These are phyloP conservation scores for Yamadazyma buinensis DNA, from an alignment of 1,139 yeast genomes.

Conservation along the genomic window DNA sequence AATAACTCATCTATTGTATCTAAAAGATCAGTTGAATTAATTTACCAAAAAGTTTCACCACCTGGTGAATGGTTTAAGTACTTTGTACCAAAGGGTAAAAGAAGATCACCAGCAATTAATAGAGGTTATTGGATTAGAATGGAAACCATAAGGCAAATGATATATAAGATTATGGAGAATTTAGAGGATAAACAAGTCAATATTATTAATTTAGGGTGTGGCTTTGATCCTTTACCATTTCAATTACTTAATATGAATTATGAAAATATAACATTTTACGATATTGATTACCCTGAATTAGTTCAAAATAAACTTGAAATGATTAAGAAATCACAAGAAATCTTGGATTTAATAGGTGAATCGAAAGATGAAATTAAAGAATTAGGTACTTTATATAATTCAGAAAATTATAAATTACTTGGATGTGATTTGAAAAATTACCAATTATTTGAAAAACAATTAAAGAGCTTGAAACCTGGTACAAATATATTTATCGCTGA, in stretches of 20 bases:
- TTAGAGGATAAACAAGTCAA: constrained; percentile 23
- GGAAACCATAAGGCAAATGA: constrained; percentile 59
- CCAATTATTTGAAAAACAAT: constrained; percentile 33
- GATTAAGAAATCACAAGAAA: constrained; percentile 47
- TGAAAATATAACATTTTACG: constrained; percentile 48
- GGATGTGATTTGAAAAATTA: constrained; percentile 68
- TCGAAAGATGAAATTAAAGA: constrained; percentile 4
- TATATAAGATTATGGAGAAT: constrained; percentile 38
- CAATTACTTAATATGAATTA: constrained; percentile 41
- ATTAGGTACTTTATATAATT: constrained; percentile 32
- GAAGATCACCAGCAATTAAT: constrained; percentile 78
- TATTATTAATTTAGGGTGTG: constrained; percentile 76
- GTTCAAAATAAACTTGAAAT: constrained; percentile 50
- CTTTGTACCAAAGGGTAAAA: constrained; percentile 64
- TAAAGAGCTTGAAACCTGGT: constrained; percentile 23
- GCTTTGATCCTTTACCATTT: constrained; percentile 76
- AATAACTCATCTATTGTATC: constrained; percentile 82
- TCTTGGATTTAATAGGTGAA: constrained; percentile 44
- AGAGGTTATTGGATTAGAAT: constrained; percentile 83
- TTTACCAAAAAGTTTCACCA: constrained; percentile 46
- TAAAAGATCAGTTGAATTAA: constrained; percentile 71
- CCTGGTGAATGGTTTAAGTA: constrained; percentile 57
- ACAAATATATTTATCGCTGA: constrained; percentile 68
- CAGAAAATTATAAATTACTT: constrained; percentile 53
- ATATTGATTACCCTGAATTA: constrained; percentile 74